Evolutionary conservation across 371 early-diverging fungal genomes (phyloP), one percentile per base, ranked within the genome.

Genomic region (Parasitella parasitica): DNA sequence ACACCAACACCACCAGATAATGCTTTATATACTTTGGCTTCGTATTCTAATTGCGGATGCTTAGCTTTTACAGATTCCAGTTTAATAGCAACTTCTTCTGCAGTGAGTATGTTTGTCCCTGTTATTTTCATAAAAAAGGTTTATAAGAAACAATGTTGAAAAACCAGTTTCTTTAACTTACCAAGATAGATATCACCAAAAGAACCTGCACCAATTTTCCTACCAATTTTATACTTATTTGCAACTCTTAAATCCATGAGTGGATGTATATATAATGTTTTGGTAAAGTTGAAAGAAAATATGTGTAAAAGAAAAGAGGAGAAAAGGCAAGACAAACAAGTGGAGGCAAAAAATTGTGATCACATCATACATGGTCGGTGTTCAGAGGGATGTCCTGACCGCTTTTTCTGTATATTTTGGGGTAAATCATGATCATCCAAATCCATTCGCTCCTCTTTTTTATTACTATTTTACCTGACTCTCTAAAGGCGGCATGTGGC

Each of bases 131-230:
- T 27, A 46, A 27, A 27, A 35, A 36, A 32, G 22, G 9, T 13
- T 34, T 51, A 22, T 49, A 38, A 59, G 13, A 59, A 12, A 30
- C 22, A 16, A 37, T 54, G 24, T 52, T 32, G 32, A 32, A 4
- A 32, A 38, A 38, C 16, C 13, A 16, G 15, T 16, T 38, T 38
- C 6, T 38, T 2, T 36, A n/a, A 18, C 76, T 70, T 84, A 91
- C 95, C 97, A 52, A 97, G 89, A 78, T 95, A 99, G 69, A 99
- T 98, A 72, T 99, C 99, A 43, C 99, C 99, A 89, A 99, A 99
- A 22, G 97, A 94, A 61, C 99, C 99, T 38, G 94, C 91, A 48
- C 99, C 99, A 75, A 99, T 96, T 85, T 98, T 98, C 56, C 95
- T 87, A 49, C 96, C 95, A 64, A 99, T 84, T 63, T 93, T 82